Base-by-base conservation (phyloP, 163 green algal species). In the Scenedesmus sp. region DNA sequence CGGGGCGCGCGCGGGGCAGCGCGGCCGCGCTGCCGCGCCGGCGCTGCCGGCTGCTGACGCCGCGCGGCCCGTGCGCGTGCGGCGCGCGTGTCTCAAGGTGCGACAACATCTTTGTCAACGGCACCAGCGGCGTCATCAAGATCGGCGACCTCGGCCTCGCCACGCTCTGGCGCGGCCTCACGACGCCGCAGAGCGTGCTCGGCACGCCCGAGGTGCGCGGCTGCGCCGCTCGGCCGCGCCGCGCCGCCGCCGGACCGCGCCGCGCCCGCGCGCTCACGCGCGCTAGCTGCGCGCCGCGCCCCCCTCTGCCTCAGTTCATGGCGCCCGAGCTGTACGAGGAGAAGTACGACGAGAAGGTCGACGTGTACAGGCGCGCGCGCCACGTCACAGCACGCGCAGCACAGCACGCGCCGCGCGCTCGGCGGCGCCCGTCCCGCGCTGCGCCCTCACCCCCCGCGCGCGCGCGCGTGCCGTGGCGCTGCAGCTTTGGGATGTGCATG, bases 261-360 rank as follows among this genome's bases (percentile, higher is more conserved):
- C 39, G 39, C 39, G 10, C 39, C 7, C 39, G 39, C 39, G 39
- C n/a, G 39, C 39, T 47, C 7, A 47, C 39, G 39, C 39, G 39
- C 39, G 7, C 39, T 47, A 15, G 39, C 56, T 56, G 62, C 2
- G 22, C 2, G 3, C 13, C 56, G 11, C 22, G 4, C 50, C n/a
- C 4, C 18, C 33, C 13, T 36, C 39, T 72, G 72, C 22, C 4
- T 24, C 94, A 99, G 86, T 99, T 99, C 89, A 99, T 99, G 96
- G 96, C 96, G 5, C 96, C 96, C 17, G 97, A 99, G 91, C 92
- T 99, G 82, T 99, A 99, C 57, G 95, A 99, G 70, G 97, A 99
- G 87, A 92, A 98, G 72, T 99, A 99, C 67, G 92, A 99, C 70
- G 96, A 99, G 86, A 94, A 96, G 60, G 97, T 98, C 36, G 95